Evolutionary conservation across 1,139 yeast species (phyloP).

Genomic region (Lodderomyces margitis): DNA sequence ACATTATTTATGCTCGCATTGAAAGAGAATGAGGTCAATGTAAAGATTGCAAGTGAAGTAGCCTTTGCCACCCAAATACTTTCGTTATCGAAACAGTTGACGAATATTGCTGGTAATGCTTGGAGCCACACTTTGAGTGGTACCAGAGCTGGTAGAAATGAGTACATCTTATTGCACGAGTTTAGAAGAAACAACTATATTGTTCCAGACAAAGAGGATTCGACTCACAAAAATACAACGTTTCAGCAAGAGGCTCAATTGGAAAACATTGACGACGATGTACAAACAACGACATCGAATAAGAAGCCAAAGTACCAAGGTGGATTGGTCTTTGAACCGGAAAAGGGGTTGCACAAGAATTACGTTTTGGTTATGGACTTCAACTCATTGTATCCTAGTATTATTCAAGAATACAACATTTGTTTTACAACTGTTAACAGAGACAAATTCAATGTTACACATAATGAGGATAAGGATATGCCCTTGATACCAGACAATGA

Average conservation of each 20-base stretch:
- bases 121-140: constrained; percentile 97
- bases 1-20: constrained; percentile 65
- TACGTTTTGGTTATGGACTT: constrained; percentile 95
- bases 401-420: constrained; percentile 94
- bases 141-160: constrained; percentile 95
- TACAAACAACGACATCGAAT: constrained; percentile 50
- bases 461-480: constrained; percentile 60
- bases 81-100: constrained; percentile 85
- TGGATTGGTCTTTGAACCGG: constrained; percentile 97
- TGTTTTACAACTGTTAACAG: constrained; percentile 95
- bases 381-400: constrained; percentile 95
- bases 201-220: constrained; percentile 82
- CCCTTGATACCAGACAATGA: constrained; percentile 70
- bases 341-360: constrained; percentile 88
- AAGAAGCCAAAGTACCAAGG: constrained; percentile 89
- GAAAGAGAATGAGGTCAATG: constrained; percentile 65
- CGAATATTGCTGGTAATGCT: constrained; percentile 94
- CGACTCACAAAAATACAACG: constrained; percentile 42
- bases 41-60: constrained; percentile 71
- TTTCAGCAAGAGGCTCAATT: constrained; percentile 38
- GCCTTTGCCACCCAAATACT: constrained; percentile 83
- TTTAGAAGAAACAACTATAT: constrained; percentile 77
- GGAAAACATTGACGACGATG: constrained; percentile 46
- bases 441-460: constrained; percentile 44
- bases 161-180: constrained; percentile 88